Evolutionary conservation across 2,329 filamentous ascomycete species (phyloP).

Genomic region (Achaetomium macrosporum): DNA sequence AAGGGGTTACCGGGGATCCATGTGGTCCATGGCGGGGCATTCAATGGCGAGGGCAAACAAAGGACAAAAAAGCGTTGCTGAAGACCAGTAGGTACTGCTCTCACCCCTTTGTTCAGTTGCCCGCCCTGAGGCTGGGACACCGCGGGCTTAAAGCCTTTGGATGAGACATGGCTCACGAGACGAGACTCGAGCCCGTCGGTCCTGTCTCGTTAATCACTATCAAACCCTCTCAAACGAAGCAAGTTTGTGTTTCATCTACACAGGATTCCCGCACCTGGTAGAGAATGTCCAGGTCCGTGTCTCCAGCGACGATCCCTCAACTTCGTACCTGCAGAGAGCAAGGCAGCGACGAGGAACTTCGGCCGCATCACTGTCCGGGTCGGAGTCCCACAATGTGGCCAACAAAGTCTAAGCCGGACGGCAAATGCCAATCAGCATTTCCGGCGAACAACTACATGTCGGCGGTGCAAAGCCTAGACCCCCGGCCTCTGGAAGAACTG

Average conservation of each 20-base stretch:
- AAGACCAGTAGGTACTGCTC: not conserved
- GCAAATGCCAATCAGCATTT: not conserved
- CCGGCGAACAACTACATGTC: conserved; percentile 2
- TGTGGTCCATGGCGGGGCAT: conserved; percentile 3
- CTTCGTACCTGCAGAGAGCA: not conserved
- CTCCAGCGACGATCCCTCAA: conserved; percentile 10
- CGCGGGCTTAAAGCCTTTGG: conserved; percentile 1
- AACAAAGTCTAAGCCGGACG: not conserved
- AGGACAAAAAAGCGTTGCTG: conserved; percentile 3
- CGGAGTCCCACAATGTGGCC: not conserved
- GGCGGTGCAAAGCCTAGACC: conserved; percentile 28
- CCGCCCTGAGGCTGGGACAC: not conserved
- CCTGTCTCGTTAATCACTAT: not conserved
- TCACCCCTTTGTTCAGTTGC: conserved; percentile 4
- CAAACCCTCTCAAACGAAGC: too few species aligned
- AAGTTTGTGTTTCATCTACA: too few species aligned
- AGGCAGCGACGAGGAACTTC: not conserved
- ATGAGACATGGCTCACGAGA: not conserved
- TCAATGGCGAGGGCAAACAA: conserved; percentile 9
- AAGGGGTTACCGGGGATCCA: not conserved
- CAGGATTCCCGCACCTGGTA: not conserved
- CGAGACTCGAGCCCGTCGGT: not conserved
- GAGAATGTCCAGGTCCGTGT: conserved; percentile 6
- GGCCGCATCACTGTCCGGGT: not conserved
- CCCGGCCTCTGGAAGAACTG: conserved; percentile 38